phyloP scores from a whole-genome alignment of 2,329 filamentous ascomycete genomes.

The Fusarium sp. region DNA sequence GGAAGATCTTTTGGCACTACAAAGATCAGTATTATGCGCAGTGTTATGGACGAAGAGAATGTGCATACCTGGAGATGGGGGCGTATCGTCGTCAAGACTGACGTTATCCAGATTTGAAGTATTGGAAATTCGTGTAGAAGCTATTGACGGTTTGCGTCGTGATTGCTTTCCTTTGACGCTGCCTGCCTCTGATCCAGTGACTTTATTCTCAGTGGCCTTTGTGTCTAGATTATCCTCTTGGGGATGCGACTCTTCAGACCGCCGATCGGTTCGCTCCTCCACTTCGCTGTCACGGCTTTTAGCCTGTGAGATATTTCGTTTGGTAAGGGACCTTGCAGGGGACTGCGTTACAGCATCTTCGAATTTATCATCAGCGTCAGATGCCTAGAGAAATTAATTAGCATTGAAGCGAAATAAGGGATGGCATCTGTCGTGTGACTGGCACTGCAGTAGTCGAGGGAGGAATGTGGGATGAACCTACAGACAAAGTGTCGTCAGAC shows the following conservation, averaged over 20 bases:
- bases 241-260: conserved; percentile 17
- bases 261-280: conserved; percentile 16
- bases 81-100: conserved; percentile 66
- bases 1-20: conserved; percentile 46
- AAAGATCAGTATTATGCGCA: conserved; percentile 28
- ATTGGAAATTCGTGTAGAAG: conserved; percentile 57
- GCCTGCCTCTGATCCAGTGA: conserved; percentile 22
- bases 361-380: conserved; percentile 62
- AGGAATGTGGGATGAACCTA: conserved; percentile 37
- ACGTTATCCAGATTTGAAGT: conserved; percentile 67
- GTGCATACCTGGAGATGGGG: conserved; percentile 45
- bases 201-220: conserved; percentile 26
- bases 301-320: conserved; percentile 51
- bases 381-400: conserved; percentile 36
- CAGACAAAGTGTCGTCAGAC: conserved; percentile 44
- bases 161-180: conserved; percentile 29
- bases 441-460: conserved; percentile 13
- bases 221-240: conserved; percentile 12
- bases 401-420: conserved; percentile 21
- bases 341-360: conserved; percentile 80
- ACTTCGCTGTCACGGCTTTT: conserved; percentile 41
- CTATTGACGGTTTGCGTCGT: conserved; percentile 49
- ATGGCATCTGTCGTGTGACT: conserved; percentile 32
- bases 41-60: not conserved
- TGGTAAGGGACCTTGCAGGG: conserved; percentile 71